Evolutionary conservation across 2,329 filamentous ascomycete species (phyloP).

Genomic region (Xylaria arbuscula): DNA sequence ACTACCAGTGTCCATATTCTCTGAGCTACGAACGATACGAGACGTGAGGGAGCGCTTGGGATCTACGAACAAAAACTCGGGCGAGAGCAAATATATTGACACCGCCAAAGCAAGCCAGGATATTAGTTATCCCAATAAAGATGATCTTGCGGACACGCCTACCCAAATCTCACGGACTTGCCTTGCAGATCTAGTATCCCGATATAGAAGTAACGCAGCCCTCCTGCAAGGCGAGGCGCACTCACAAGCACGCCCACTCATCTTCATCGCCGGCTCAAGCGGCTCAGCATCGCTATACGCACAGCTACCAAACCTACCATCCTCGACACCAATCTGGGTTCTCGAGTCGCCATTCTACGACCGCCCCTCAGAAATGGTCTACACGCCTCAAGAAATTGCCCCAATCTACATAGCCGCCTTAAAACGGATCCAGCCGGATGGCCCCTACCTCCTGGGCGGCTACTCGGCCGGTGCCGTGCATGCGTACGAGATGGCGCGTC

Average conservation of each 20-base stretch:
- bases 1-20: slow-evolving; percentile 40
- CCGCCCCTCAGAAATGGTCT: no score
- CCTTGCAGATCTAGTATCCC: slow-evolving; percentile 18
- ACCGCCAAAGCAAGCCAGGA: background rate
- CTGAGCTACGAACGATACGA: slow-evolving; percentile 38
- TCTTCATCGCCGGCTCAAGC: slow-evolving; percentile 47
- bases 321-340: no score
- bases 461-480: no score
- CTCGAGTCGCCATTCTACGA: no score
- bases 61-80: background rate
- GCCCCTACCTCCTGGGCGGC: no score
- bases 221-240: slow-evolving; percentile 44
- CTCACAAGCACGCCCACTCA: slow-evolving; percentile 41
- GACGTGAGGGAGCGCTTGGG: slow-evolving; percentile 39
- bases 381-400: no score
- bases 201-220: slow-evolving; percentile 40
- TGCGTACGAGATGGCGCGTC: no score
- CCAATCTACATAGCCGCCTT: no score
- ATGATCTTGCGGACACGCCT: background rate
- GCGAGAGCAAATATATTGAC: background rate
- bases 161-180: background rate
- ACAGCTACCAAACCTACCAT: slow-evolving; percentile 21
- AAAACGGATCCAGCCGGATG: no score
- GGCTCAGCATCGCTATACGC: slow-evolving; percentile 46
- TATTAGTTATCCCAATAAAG: background rate